Percentiles rank a stretch among this genome's conserved stretches.
phyloP scores from a whole-genome alignment of 352 stramenopile genomes.

The Globisporangium echinulatum region DNA sequence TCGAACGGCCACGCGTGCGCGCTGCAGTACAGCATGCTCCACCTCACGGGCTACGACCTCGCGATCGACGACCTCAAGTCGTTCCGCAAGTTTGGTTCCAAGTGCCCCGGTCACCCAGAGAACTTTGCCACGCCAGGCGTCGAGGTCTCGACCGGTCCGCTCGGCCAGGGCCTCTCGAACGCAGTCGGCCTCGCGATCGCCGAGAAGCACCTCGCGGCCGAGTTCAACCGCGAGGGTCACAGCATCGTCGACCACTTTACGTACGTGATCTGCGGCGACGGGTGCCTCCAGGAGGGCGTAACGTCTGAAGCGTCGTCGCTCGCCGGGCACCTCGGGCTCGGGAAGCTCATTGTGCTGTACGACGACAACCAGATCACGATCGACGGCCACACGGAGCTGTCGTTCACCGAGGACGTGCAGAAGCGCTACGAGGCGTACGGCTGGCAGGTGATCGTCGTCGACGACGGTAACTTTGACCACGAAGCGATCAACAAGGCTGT shows the following conservation, averaged over 20 bases:
- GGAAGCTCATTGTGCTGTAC: slow-evolving; percentile 99
- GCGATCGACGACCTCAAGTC: slow-evolving; percentile 95
- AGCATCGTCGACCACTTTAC: slow-evolving; percentile 98
- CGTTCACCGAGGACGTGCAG: slow-evolving; percentile 97
- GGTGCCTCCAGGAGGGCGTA: slow-evolving; percentile 98
- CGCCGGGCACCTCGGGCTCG: slow-evolving; percentile 95
- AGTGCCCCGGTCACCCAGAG: slow-evolving; percentile 97
- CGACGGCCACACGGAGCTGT: slow-evolving; percentile 93
- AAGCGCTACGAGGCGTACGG: slow-evolving; percentile 98
- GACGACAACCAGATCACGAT: slow-evolving; percentile 99
- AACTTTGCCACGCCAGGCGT: slow-evolving; percentile 94
- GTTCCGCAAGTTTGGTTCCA: slow-evolving; percentile 95
- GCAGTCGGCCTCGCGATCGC: slow-evolving; percentile 97
- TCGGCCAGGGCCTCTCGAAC: slow-evolving; percentile 98
- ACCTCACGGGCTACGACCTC: slow-evolving; percentile 95
- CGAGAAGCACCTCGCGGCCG: slow-evolving; percentile 95
- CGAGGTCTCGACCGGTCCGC: slow-evolving; percentile 96
- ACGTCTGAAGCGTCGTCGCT: slow-evolving; percentile 94
- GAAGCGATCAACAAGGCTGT: slow-evolving; percentile 92
- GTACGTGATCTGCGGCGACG: slow-evolving; percentile 99
- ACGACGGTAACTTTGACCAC: slow-evolving; percentile 93
- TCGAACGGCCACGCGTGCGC: slow-evolving; percentile 98
- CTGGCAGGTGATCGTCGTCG: slow-evolving; percentile 95
- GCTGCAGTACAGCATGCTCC: slow-evolving; percentile 98
- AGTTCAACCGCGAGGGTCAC: slow-evolving; percentile 95